A percentile compares a stretch with the other conserved stretches of the same genome.
phyloP scores from a whole-genome alignment of 352 stramenopile species.

The Phytopythium sindhum region DNA sequence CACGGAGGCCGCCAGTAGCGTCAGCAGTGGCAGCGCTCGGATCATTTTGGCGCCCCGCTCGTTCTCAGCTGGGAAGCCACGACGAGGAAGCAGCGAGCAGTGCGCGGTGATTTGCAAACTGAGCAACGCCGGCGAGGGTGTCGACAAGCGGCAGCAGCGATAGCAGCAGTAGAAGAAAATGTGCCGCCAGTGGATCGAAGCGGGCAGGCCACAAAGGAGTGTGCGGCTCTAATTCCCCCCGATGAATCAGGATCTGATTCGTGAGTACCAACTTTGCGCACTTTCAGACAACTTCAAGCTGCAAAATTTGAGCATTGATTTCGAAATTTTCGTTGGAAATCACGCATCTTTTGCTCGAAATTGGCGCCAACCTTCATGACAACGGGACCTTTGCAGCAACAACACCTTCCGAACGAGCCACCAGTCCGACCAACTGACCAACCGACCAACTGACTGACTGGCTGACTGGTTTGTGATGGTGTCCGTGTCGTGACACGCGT shows the following conservation, averaged over 20 bases:
- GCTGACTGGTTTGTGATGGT: no score
- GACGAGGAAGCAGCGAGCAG: background rate
- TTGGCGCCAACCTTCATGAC: background rate
- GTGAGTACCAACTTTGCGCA: no score
- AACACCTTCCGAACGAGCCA: no score
- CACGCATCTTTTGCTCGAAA: background rate
- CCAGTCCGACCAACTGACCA: no score
- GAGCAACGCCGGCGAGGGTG: background rate
- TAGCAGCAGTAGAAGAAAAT: background rate
- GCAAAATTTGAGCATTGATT: background rate
- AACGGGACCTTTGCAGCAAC: no score
- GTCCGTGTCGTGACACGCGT: no score
- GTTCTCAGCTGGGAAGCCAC: background rate
- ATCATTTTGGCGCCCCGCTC: no score
- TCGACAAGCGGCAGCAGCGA: background rate
- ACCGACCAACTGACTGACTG: no score
- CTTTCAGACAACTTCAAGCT: background rate
- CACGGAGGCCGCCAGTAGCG: background rate
- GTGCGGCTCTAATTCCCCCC: background rate
- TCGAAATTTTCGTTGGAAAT: background rate
- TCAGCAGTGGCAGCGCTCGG: background rate
- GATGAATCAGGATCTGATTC: background rate
- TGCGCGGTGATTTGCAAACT: background rate
- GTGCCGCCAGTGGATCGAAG: background rate
- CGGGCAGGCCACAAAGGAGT: background rate